Base-by-base conservation (phyloP, 2,329 filamentous ascomycete species). In the Clonostachys byssicola region DNA sequence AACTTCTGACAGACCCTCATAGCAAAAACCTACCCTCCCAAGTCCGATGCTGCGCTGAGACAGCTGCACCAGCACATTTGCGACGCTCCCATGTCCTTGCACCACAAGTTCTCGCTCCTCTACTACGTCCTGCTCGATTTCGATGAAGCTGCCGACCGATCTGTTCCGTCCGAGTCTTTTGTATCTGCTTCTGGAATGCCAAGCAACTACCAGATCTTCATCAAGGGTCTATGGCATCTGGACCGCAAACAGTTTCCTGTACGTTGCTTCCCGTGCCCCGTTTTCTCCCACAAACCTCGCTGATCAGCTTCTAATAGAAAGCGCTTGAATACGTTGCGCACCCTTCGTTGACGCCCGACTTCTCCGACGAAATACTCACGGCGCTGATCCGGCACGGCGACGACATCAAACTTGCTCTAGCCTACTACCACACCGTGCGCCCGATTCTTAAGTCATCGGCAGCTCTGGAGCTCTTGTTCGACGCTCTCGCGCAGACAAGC, bases 91-190 rank as follows among this genome's bases (percentile, higher is more conserved):
- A 82, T 86, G 55, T 79, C 85, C 8, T 75, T 81, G 46, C 86
- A 92, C 63, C 85, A 92, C 69, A 92, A 92, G 64, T 82, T 91
- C 54, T 89, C 89, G 16, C 77, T 94, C 43, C 74, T 95, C 53
- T 95, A 89, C 73, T 95, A 95, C 63, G 72, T 95, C 38, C 77
- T 95, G 4, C 85, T 89, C 58, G 89, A 95, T 62, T 80, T 86
- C 60, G 80, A 86, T 57, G 66, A 72, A 38, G 65, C 70, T 30
- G 72, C 77, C 45, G 72, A 74, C 17, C 72, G 75, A 5, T 66
- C 75, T 16, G 73, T 78, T 35, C 58, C 72, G 7, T 73, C 83
- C 3, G 73, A 75, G 17, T 51, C 61, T 2, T 90, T 92, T 55
- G 81, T 84, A 14, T 66, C 68, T 40, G 69, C 70, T 20, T 83